These are phyloP conservation scores for Fallopia convolvulus DNA, from an alignment of 148 eudicot genomes.

Conservation along the genomic window DNA sequence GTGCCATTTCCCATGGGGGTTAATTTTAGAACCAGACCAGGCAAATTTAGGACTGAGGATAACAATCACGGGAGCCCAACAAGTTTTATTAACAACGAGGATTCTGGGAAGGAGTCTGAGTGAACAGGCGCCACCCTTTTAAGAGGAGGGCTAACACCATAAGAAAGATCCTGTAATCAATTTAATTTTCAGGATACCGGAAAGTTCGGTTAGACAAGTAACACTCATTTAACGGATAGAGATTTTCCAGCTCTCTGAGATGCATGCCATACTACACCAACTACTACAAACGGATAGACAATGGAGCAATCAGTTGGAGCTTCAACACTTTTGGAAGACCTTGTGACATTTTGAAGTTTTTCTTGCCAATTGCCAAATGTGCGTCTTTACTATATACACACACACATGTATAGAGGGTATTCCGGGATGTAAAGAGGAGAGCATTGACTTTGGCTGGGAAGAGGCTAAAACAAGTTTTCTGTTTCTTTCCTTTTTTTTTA, in stretches of 20 bases:
- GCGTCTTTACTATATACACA: slow-evolving; percentile 5
- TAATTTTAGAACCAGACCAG: slow-evolving; percentile 45
- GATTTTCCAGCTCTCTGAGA: slow-evolving; percentile 13
- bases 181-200: neutral
- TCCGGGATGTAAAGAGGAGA: slow-evolving; percentile 1
- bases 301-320: slow-evolving; percentile 30
- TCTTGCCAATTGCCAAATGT: neutral
- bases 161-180: slow-evolving; percentile 6
- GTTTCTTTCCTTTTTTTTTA: neutral
- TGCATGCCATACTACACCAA: neutral
- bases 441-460: neutral
- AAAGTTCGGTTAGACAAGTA: neutral
- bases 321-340: slow-evolving; percentile 36
- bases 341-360: neutral
- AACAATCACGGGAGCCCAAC: slow-evolving; percentile 33
- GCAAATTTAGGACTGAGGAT: slow-evolving; percentile 51
- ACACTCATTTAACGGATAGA: neutral
- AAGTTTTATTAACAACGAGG: slow-evolving; percentile 34
- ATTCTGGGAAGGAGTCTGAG: slow-evolving; percentile 52
- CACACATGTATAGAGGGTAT: slow-evolving; percentile 2
- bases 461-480: neutral
- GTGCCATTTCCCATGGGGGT: slow-evolving; percentile 85
- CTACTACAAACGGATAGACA: slow-evolving; percentile 13
- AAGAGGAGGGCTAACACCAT: slow-evolving; percentile 27
- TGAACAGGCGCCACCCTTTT: slow-evolving; percentile 24